These are phyloP conservation scores for Colletotrichum sp. DNA, from an alignment of 2,329 filamentous ascomycete species.

Conservation along the genomic window DNA sequence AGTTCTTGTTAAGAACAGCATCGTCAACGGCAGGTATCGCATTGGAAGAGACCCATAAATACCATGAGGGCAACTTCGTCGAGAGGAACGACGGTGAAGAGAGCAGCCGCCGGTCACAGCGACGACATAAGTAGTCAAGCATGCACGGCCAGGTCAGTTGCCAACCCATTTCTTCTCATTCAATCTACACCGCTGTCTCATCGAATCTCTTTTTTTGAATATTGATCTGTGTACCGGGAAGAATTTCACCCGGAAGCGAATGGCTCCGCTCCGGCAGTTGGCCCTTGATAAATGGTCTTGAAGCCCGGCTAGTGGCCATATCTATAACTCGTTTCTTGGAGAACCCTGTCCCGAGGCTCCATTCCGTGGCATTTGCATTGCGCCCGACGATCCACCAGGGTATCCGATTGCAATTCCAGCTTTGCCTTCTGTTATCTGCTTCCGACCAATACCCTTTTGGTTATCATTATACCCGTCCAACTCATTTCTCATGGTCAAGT, in stretches of 20 bases:
- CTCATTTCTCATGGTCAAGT: not conserved
- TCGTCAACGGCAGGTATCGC: not conserved
- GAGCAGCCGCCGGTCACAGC: not conserved
- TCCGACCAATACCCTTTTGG: not conserved
- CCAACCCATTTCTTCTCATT: not conserved
- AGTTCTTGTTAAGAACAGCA: not conserved
- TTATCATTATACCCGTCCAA: conserved; percentile 1
- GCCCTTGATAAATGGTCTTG: not conserved
- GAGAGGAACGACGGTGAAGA: not conserved
- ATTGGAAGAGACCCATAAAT: not conserved
- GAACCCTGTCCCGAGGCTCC: not conserved
- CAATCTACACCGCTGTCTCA: not conserved
- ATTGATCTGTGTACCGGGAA: not conserved
- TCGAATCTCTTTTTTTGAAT: not conserved
- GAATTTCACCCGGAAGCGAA: not conserved
- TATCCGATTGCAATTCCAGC: conserved; percentile 5
- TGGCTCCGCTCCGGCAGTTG: not conserved
- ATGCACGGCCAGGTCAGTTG: not conserved
- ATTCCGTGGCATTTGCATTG: not conserved
- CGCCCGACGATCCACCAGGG: not conserved
- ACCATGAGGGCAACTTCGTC: not conserved
- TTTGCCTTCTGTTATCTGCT: not conserved
- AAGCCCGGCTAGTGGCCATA: not conserved
- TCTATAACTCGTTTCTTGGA: not conserved
- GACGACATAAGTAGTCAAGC: not conserved